Base-by-base conservation (phyloP, 1,284 basidiomycete genomes). In the Trichosporon coremiiforme region DNA sequence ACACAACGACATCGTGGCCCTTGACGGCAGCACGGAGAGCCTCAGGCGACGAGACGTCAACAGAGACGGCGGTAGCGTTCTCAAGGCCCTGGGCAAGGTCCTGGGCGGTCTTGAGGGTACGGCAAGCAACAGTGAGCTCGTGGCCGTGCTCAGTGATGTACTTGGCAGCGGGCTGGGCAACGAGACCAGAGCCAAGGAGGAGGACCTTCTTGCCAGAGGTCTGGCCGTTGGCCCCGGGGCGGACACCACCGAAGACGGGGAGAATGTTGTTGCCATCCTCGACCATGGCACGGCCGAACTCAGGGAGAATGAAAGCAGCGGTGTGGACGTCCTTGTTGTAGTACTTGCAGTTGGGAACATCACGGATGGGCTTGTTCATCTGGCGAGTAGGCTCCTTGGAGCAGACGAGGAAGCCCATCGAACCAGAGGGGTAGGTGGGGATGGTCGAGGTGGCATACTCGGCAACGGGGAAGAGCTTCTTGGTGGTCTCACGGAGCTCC, bases 361-460 rank as follows among this genome's bases (percentile, higher is more conserved):
- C 86, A 73, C 92, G 88, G 50, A 86, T 82, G 0, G 94, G 91
- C 47, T 86, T 89, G 71, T 86, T 87, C 72, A 97, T 84, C 78
- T 92, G 88, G 65, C 92, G 87, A 25, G 86, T 87, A 38, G 86
- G 85, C 65, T 90, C 90, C 84, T 94, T 94, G 68, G 93, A 91
- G 84, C 91, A 94, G 70, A 99, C 87, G 75, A 97, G 88, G 85
- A 97, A 97, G 33, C 97, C 96, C 78, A 99, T 99, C 82, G 97
- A 95, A 55, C 97, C 96, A 36, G 92, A 91, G 25, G 97, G 97
- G 85, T 99, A 96, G 20, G 96, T 98, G 2, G 97, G 97, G 79
- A 99, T 97, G 65, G 95, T 97, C 74, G 95, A 97, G 85, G 89
- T 98, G 15, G 94, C 96, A 83, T 98, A 99, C 81, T 95, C 91